Evolutionary conservation across 768 basidiomycete genomes (phyloP), one percentile per base, ranked within the genome.

Genomic region (Guyanaporus albipodus): DNA sequence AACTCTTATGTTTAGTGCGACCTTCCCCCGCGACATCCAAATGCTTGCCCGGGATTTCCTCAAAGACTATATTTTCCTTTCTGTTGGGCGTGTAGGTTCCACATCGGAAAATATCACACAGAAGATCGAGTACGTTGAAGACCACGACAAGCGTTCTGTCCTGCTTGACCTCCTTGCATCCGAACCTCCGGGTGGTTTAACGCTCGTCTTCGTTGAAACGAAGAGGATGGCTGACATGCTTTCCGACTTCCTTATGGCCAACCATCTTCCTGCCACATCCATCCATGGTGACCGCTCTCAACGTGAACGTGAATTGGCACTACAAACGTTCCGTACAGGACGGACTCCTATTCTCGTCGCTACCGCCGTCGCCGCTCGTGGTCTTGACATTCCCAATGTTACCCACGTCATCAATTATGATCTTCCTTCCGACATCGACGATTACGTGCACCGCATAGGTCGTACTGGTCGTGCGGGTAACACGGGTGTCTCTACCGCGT

Each of bases 81-180:
- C 91, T 44, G 96, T 99, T 50, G 96, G 96, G 15, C 91, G 96
- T 62, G 96, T 99, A 47, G 96, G 96, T 44, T 92, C 89, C 44
- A 99, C 96, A 10, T 96, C 92, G 27, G 96, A 99, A 77, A 99
- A 99, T 73, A 99, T 99, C 67, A 98, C 95, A 1, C 96, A 99
- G 75, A 91, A 91, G 73, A 80, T 99, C 61, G 96, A 99, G 68
- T 98, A 92, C 60, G 96, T 99, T 43, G 96, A 99, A 68, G 96
- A 99, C 67, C 64, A 73, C 7, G 96, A 99, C 75, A 99, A 99
- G 74, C 88, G 92, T 58, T 97, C 93, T 21, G 90, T 97, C 26
- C 78, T 99, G 4, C 82, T 99, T 46, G 96, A 99, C 64, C 83
- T 99, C 50, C 81, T 99, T 44, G 82, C 82, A 34, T 88, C 91